These are phyloP conservation scores for Ogataea dorogensis DNA, from an alignment of 805 yeast genomes.

Conservation along the genomic window DNA sequence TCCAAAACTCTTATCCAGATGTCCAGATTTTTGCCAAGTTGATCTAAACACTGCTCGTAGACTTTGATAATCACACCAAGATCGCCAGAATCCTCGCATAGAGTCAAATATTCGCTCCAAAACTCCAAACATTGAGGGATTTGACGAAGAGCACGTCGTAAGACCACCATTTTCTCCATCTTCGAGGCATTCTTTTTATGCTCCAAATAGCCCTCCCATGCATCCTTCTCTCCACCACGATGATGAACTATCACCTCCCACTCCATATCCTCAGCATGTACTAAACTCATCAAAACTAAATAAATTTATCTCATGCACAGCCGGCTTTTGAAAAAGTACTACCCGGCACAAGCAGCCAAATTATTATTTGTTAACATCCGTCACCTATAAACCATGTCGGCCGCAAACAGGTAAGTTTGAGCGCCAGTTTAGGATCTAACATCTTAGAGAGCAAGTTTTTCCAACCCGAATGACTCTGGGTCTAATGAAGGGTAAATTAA, in stretches of 20 bases:
- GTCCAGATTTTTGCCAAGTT: constrained; percentile 44
- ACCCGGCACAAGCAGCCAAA: constrained; percentile 19
- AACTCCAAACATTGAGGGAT: constrained; percentile 49
- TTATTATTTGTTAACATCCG: constrained; percentile 6
- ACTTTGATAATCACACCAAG: constrained; percentile 22
- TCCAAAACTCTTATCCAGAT: constrained; percentile 53
- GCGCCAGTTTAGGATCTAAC: constrained; percentile 3
- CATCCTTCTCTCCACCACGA: constrained; percentile 31
- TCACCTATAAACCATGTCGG: constrained; percentile 22
- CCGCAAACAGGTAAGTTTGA: constrained; percentile 29
- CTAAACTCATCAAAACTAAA: constrained; percentile 4
- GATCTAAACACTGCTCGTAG: constrained; percentile 46
- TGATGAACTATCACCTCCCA: constrained; percentile 38
- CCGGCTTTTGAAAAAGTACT: constrained; percentile 2
- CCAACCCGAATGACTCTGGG: constrained; percentile 98
- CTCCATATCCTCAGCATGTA: constrained; percentile 30
- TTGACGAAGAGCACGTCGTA: constrained; percentile 49
- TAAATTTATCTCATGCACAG: constrained; percentile 2
- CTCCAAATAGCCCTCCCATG: constrained; percentile 50
- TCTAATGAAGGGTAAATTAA: constrained; percentile 89
- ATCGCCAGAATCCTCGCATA: constrained; percentile 29
- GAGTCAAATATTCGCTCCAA: constrained; percentile 51
- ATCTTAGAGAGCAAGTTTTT: constrained; percentile 79
- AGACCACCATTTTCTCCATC: constrained; percentile 43
- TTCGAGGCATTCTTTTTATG: constrained; percentile 27